Percentiles rank a stretch among this genome's conserved stretches.
Conservation (phyloP, 768 basidiomycete genomes). For the Agaricus blazei region DNA sequence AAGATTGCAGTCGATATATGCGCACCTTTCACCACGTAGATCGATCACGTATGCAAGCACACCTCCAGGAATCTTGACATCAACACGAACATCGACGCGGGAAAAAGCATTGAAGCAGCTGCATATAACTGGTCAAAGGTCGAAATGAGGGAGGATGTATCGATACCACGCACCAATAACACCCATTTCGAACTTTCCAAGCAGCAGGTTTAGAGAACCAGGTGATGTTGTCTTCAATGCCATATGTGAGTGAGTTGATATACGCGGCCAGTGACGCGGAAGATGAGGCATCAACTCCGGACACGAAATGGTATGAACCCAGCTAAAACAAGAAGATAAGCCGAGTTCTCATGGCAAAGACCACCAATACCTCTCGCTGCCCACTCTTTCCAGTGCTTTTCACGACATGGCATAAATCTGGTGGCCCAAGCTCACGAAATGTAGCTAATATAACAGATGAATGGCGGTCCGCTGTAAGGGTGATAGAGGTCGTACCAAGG, state of each 20-base stretch:
- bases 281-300: slow-evolving; percentile 97
- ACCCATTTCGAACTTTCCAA: slow-evolving; percentile 93
- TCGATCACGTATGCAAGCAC: slow-evolving; percentile 94
- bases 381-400: slow-evolving; percentile 84
- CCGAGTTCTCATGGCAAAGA: slow-evolving; percentile 13
- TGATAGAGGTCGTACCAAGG: slow-evolving; percentile 55
- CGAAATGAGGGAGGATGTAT: neutral
- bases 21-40: slow-evolving; percentile 88
- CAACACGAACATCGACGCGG: slow-evolving; percentile 91
- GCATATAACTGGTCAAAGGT: neutral
- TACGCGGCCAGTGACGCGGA: slow-evolving; percentile 97
- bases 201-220: slow-evolving; percentile 86
- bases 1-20: slow-evolving; percentile 4
- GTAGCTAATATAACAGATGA: slow-evolving; percentile 52
- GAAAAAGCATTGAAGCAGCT: slow-evolving; percentile 99
- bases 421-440: slow-evolving; percentile 95
- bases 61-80: slow-evolving; percentile 97
- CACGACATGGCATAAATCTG: slow-evolving; percentile 93
- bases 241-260: slow-evolving; percentile 96
- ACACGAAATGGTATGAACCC: slow-evolving; percentile 96
- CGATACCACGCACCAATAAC: slow-evolving; percentile 67
- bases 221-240: slow-evolving; percentile 82
- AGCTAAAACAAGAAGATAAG: slow-evolving; percentile 41
- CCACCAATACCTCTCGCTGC: slow-evolving; percentile 71
- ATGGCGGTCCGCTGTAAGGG: neutral